A percentile compares a stretch with the other conserved stretches of the same genome.
Conservation (phyloP, 2,329 filamentous ascomycete genomes). For the Zalaria sp. region DNA sequence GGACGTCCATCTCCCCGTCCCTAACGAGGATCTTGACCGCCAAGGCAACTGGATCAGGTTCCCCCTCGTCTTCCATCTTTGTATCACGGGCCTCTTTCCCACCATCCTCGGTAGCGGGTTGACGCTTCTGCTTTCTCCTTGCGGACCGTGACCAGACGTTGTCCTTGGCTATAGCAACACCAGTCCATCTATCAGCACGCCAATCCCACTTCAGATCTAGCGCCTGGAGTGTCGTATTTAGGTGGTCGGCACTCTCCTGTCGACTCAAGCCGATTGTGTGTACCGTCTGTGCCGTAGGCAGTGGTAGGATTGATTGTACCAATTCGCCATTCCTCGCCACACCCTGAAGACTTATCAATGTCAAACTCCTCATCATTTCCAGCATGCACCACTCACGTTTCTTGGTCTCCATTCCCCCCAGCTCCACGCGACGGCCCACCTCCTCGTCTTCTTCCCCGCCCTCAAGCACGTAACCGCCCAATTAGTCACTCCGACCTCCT, state of each 20-base stretch:
- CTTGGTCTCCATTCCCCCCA: slow-evolving; percentile 54
- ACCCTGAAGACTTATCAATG: slow-evolving; percentile 4
- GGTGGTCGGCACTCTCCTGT: slow-evolving; percentile 1
- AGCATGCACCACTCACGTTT: slow-evolving; percentile 22
- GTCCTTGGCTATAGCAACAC: slow-evolving; percentile 48
- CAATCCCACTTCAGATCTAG: slow-evolving; percentile 55
- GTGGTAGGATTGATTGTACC: slow-evolving; percentile 18
- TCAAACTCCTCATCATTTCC: not conserved
- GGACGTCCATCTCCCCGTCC: slow-evolving; percentile 28
- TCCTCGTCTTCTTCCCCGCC: slow-evolving; percentile 61
- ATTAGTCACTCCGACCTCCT: slow-evolving; percentile 49
- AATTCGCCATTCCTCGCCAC: slow-evolving; percentile 16
- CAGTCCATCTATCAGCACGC: slow-evolving; percentile 38
- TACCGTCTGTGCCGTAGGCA: slow-evolving; percentile 37
- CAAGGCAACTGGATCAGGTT: slow-evolving; percentile 14
- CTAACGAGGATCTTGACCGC: slow-evolving; percentile 25
- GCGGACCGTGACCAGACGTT: slow-evolving; percentile 72
- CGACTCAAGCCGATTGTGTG: slow-evolving; percentile 8
- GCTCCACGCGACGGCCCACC: slow-evolving; percentile 87
- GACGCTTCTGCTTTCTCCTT: slow-evolving; percentile 26
- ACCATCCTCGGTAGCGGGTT: not conserved
- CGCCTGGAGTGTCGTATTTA: slow-evolving; percentile 8
- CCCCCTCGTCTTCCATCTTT: slow-evolving; percentile 11
- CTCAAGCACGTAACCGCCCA: slow-evolving; percentile 71
- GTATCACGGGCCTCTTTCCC: not conserved